These are phyloP conservation scores for Tylopilus cervinicoccineus DNA, from an alignment of 768 basidiomycete genomes.

Conservation along the genomic window DNA sequence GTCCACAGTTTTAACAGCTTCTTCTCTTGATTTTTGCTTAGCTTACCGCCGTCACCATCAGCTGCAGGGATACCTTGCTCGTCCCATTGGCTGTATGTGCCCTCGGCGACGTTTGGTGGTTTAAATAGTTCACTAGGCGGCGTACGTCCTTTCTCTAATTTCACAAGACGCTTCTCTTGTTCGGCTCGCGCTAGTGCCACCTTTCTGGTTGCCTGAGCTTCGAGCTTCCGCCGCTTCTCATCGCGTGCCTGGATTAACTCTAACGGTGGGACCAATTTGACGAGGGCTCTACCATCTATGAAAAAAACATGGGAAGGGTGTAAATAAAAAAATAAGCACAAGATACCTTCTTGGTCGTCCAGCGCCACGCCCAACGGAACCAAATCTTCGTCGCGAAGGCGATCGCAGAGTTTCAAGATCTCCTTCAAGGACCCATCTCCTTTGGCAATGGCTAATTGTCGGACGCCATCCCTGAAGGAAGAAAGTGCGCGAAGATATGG, in stretches of 20 bases:
- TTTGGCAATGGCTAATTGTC: constrained; percentile 74
- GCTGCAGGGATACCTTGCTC: constrained; percentile 79
- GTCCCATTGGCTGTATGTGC: constrained; percentile 80
- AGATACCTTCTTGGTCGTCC: constrained; percentile 89
- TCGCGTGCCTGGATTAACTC: constrained; percentile 82
- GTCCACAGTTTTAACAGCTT: constrained; percentile 71
- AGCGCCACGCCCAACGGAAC: constrained; percentile 93
- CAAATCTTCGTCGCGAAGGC: constrained; percentile 83
- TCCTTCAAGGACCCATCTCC: constrained; percentile 65
- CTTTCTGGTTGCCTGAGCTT: constrained; percentile 79
- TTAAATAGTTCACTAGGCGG: constrained; percentile 78
- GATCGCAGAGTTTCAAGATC: constrained; percentile 84
- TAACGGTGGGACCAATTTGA: constrained; percentile 84
- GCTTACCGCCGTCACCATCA: constrained; percentile 79
- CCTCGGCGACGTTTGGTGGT: constrained; percentile 71
- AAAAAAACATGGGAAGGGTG: background rate
- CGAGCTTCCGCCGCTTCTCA: constrained; percentile 73
- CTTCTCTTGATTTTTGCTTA: constrained; percentile 80
- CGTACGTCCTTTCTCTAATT: constrained; percentile 81
- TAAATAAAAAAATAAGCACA: constrained; percentile 11
- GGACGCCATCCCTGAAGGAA: constrained; percentile 87
- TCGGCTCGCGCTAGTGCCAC: constrained; percentile 63
- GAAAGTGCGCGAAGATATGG: constrained; percentile 85
- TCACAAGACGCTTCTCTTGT: constrained; percentile 63
- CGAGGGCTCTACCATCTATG: constrained; percentile 88